Evolutionary conservation across 257 asterid genomes (phyloP).

Genomic region (Handroanthus guayacan): DNA sequence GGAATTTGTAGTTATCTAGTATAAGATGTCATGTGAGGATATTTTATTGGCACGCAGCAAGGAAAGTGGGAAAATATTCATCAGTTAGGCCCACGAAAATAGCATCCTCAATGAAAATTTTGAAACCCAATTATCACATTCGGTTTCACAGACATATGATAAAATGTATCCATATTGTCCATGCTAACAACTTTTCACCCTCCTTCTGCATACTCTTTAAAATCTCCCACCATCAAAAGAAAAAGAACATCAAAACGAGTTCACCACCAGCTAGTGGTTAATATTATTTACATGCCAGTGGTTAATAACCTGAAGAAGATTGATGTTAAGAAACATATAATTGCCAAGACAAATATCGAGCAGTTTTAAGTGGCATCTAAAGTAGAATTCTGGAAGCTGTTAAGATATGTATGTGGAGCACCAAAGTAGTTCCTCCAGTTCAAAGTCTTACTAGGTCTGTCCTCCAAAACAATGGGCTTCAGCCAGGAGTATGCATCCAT

Average conservation of each 20-base stretch:
- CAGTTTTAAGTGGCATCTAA: not conserved
- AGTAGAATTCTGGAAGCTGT: not conserved
- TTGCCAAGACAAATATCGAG: not conserved
- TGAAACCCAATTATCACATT: not conserved
- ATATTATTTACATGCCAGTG: not conserved
- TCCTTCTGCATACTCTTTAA: not conserved
- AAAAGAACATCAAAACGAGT: not conserved
- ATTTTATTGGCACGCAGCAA: not conserved
- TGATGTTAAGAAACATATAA: conserved; percentile 1
- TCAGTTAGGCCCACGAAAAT: not conserved
- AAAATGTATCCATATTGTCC: not conserved
- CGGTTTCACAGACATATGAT: not conserved
- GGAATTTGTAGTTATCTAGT: not conserved
- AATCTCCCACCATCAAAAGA: not conserved
- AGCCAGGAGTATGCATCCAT: conserved; percentile 3
- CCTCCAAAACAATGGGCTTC: conserved; percentile 5
- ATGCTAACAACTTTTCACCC: not conserved
- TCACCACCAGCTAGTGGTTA: not conserved
- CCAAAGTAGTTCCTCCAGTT: conserved; percentile 12
- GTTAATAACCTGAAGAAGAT: not conserved
- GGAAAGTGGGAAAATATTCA: not conserved
- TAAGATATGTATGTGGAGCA: not conserved
- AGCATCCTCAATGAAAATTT: conserved; percentile 11
- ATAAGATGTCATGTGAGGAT: not conserved
- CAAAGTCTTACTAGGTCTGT: no score